Evolutionary conservation across 352 stramenopile genomes (phyloP), one percentile per base, ranked within the genome.

Genomic region (Phytophthora palmivora): DNA sequence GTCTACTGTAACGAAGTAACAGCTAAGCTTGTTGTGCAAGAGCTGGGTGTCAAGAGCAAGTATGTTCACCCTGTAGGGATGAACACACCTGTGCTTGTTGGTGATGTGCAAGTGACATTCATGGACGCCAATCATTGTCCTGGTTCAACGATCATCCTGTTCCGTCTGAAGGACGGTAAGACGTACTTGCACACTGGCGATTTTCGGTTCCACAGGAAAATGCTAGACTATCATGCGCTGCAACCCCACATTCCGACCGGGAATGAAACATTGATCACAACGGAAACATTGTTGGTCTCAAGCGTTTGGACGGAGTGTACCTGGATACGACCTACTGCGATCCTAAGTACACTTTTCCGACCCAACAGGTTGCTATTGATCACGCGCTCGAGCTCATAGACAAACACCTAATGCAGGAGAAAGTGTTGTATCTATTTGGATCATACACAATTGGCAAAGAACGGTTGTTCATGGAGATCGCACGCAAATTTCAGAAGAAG

Each of bases 401-500:
- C n/a, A 66, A 72, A 16, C 75, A 83, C 24, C 38, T 70, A 3
- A 71, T 63, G 48, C 62, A 79, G 42, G 69, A 92, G n/a, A 89
- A 89, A 49, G 71, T 88, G 16, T 74, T 99, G 0, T 97, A 97
- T 58, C 73, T 98, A 11, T 98, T 99, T 78, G 97, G 96, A 22
- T 96, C 94, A 19, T 99, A 99, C 57, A 98, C 94, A 7, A 98
- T 99, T 56, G 97, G 97, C 15, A 99, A 99, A 63, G 97, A 99
- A 66, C 84, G 88, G 16, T 86, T 99, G n/a, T 98, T 98, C 53
- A 90, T 98, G 69, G 91, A 97, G 43, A 86, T 98, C 3, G 92
- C 95, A n/a, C 62, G 88, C 52, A 79, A 78, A 33, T 84, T 80
- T 43, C 41, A 79, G 47, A 78, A 72, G 53, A 91, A 95, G 47